Evolutionary conservation across 2,329 filamentous ascomycete species (phyloP), one percentile per base, ranked within the genome.

Genomic region (Lachnellula subtilissima): DNA sequence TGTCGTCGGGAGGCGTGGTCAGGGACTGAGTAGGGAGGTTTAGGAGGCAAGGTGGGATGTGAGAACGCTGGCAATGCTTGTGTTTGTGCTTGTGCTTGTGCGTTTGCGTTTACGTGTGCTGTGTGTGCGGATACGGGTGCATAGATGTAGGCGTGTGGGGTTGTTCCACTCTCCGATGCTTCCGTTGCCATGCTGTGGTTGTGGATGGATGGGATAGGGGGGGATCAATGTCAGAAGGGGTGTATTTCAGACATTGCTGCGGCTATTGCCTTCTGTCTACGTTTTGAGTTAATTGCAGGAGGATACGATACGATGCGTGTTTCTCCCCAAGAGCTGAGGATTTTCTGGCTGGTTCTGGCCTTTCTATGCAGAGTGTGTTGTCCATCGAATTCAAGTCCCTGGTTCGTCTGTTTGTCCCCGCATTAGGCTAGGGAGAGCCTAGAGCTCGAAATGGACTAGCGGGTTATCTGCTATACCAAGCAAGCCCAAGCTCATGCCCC

Each of bases 111-210:
- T 32, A 32, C 28, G 9, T 32, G 28, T 32, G 28, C 28, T 32
- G 28, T 9, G 28, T 32, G 28, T 32, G 28, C 28, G 28, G 28
- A 9, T 32, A 32, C 9, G 9, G 28, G 28, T 32, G 28, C 28
- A 32, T 32, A 32, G 28, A 32, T 32, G 28, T 32, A 55, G 36
- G 58, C 52, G 54, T 53, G 50, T 35, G 63, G 53, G 48, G 53
- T 50, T 36, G 61, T 57, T 47, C 53, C 58, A 57, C 61, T 57
- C 39, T 52, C 47, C 35, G 53, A 37, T 48, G 58, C 39, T 48
- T 60, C 60, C 46, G 54, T 42, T 50, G 61, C 56, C 64, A 66
- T 67, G 55, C 56, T 66, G 60, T 62, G 64, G 60, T 15, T n/a
- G 37, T 40, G n/a, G 14, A 40, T 40, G 37, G 28, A 32, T 32